Base-by-base conservation (phyloP, 768 basidiomycete genomes). In the Boletus sensibilis region DNA sequence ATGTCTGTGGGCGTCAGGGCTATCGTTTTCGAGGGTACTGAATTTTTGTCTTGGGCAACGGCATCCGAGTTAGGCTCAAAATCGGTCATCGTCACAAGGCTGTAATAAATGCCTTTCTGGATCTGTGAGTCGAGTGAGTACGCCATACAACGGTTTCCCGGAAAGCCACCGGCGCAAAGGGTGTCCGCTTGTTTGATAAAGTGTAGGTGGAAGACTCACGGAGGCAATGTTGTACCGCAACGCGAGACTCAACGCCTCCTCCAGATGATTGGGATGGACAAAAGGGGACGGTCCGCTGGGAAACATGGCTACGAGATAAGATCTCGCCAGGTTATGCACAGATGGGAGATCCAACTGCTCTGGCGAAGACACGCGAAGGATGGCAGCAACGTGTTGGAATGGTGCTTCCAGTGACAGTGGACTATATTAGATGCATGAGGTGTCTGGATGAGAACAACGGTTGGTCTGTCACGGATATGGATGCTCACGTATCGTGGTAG, bases 401-500 rank as follows among this genome's bases (percentile, higher is more conserved):
- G 78, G 64, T 16, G 79, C 65, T 18, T 78, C 72, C 7, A 61
- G 56, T 40, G 75, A 74, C 51, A 88, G 59, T 18, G 81, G 79
- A 20, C 87, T 87, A 65, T 31, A 57, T 35, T 83, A 65, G 23
- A 55, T 13, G 46, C 37, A 18, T 42, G 50, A 48, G 25, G 42
- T 16, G 3, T 37, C 48, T 52, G 13, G 21, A 35, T 27, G 43
- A 37, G 25, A 43, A 42, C 21, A 27, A 11, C 11, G 11, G 16
- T 52, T 2, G 6, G 35, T 35, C 29, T 10, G 2, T 12, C 27
- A 29, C 27, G 27, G 27, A 29, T 29, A 40, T 34, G 35, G 54
- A 29, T 38, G 80, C 85, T 77, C 70, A 89, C 88, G 68, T 68
- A 64, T 88, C 83, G 64, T 87, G 83, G 65, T 90, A 89, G 31